phyloP scores from a whole-genome alignment of 1,284 basidiomycete genomes.

The Microbotryum saponariae region DNA sequence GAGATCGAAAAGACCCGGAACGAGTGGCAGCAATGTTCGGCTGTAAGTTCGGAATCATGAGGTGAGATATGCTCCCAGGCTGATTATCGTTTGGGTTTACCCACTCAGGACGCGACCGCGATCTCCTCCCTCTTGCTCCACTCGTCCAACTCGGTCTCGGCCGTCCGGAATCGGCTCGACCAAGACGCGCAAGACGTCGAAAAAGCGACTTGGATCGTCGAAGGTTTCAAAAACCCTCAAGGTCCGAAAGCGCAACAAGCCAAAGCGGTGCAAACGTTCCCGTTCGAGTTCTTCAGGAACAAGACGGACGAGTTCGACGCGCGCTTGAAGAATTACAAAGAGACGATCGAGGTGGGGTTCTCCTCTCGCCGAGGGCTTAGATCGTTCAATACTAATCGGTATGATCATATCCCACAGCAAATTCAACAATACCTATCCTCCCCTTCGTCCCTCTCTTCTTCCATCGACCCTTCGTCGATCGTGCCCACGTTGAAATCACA shows the following conservation, averaged over 20 bases:
- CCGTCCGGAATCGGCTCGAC: slow-evolving; percentile 26
- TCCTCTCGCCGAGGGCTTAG: neutral
- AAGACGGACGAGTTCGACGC: slow-evolving; percentile 63
- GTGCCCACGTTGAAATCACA: slow-evolving; percentile 33
- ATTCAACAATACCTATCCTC: slow-evolving; percentile 12
- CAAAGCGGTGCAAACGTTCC: slow-evolving; percentile 69
- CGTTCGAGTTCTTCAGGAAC: slow-evolving; percentile 71
- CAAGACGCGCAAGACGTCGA: slow-evolving; percentile 46
- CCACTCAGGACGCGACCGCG: slow-evolving; percentile 24
- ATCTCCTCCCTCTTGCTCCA: slow-evolving; percentile 16
- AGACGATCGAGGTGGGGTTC: slow-evolving; percentile 60
- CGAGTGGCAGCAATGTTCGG: slow-evolving; percentile 54
- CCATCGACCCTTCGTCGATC: slow-evolving; percentile 21
- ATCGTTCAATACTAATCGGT: neutral
- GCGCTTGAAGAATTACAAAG: slow-evolving; percentile 64
- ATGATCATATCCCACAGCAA: neutral
- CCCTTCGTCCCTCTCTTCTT: neutral
- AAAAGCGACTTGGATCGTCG: slow-evolving; percentile 59
- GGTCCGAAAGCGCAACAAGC: slow-evolving; percentile 64
- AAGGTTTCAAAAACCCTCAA: slow-evolving; percentile 50
- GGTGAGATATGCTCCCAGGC: neutral
- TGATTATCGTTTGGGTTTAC: neutral
- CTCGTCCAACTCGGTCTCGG: slow-evolving; percentile 16
- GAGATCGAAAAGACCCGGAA: slow-evolving; percentile 65
- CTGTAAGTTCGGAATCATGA: slow-evolving; percentile 47